Evolutionary conservation across 805 yeast species (phyloP), one percentile per base, ranked within the genome.

Genomic region (Hanseniaspora meyeri): DNA sequence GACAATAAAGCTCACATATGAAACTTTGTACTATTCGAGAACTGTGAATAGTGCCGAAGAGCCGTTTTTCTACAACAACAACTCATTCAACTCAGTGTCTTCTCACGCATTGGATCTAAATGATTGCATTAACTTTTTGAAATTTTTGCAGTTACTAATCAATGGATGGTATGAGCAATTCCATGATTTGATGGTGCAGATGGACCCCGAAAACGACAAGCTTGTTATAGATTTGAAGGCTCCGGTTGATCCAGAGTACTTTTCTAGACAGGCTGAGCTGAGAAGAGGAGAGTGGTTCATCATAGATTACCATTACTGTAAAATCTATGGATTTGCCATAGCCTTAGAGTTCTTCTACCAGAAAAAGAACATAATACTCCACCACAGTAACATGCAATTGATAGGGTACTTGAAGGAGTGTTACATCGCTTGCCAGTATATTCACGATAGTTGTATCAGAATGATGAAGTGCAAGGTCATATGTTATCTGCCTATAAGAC

Each of bases 401-500:
- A 52, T 52, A 17, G 56, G 39, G 9, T 52, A 52, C 17, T 19
- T 52, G 16, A 45, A 40, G 16, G 56, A 52, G n/a, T 52, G 56
- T 20, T 52, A 52, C 19, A 39, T 52, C 2, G 45, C 56, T 5
- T 52, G 56, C 14, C 56, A 52, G 32, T 46, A 45, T 14, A 52
- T 52, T 12, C 50, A 45, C 37, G 56, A 38, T 16, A 52, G 56
- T 34, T 45, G 56, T 46, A 17, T 39, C 6, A 38, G 58, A 36
- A 81, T 88, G 6, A 87, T 83, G 62, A 74, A 74, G 59, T 69
- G 84, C 58, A 79, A 77, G 58, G 70, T 83, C 73, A 70, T 88
- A 55, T 74, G 81, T 57, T 84, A 76, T 64, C 87, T 89, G 82
- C 96, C 97, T 1, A 89, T 88, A n/a, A 73, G 96, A 60, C 89